Conservation (phyloP, 768 basidiomycete species). For the Cubamyces lactineus region DNA sequence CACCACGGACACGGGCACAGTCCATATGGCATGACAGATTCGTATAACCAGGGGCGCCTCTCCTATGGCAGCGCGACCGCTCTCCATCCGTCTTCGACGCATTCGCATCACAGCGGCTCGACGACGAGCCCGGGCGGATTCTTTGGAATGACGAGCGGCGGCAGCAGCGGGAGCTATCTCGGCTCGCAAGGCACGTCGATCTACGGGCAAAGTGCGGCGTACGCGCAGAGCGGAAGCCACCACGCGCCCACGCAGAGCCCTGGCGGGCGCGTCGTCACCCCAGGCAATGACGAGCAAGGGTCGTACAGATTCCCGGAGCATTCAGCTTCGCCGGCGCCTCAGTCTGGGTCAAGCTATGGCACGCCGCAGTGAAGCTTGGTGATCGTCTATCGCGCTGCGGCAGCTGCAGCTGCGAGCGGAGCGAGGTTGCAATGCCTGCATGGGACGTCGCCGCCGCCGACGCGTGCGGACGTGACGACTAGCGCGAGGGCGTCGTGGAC, state of each 20-base stretch:
- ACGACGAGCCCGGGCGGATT: slow-evolving; percentile 18
- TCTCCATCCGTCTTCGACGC: slow-evolving; percentile 25
- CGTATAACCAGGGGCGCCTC: slow-evolving; percentile 24
- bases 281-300: slow-evolving; percentile 21
- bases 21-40: slow-evolving; percentile 27
- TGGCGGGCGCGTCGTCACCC: slow-evolving; percentile 24
- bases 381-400: background rate
- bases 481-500: background rate
- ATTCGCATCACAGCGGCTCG: slow-evolving; percentile 17
- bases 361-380: slow-evolving; percentile 34
- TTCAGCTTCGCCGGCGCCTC: slow-evolving; percentile 35
- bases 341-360: slow-evolving; percentile 38
- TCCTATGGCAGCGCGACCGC: slow-evolving; percentile 25
- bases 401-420: background rate
- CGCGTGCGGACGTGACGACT: background rate
- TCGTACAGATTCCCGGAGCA: slow-evolving; percentile 34
- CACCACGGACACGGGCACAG: slow-evolving; percentile 28
- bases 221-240: slow-evolving; percentile 26
- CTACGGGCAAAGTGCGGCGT: slow-evolving; percentile 20
- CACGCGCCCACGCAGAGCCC: slow-evolving; percentile 21
- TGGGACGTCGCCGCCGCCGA: slow-evolving; percentile 1
- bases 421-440: background rate
- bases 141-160: slow-evolving; percentile 28
- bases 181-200: slow-evolving; percentile 20
- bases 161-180: slow-evolving; percentile 24